Percentiles rank a stretch among this genome's conserved stretches.
These are phyloP conservation scores for Colletotrichum ledebouriae DNA, from an alignment of 2,329 filamentous ascomycete genomes.

Conservation along the genomic window DNA sequence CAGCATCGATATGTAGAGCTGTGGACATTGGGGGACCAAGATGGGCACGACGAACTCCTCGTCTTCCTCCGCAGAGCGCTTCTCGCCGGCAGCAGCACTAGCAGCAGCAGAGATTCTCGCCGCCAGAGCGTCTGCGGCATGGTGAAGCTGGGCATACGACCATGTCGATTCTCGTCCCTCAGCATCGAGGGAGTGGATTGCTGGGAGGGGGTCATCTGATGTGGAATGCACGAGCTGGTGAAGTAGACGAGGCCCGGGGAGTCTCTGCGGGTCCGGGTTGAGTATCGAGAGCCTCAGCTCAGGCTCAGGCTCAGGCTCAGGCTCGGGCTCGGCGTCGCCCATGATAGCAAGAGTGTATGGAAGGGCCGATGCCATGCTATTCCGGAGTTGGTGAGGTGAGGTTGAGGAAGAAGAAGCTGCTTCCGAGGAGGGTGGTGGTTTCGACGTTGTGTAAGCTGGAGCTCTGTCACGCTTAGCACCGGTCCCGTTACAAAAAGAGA, in stretches of 20 bases:
- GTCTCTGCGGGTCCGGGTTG: slow-evolving; percentile 57
- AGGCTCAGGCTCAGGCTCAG: slow-evolving; percentile 13
- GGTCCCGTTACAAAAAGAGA: slow-evolving; percentile 19
- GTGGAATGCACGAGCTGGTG: slow-evolving; percentile 70
- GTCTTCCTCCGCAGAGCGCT: not conserved
- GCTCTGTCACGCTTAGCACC: slow-evolving; percentile 4
- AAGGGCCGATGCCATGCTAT: slow-evolving; percentile 17
- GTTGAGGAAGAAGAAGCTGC: not conserved
- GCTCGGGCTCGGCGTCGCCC: slow-evolving; percentile 12
- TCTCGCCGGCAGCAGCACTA: not conserved
- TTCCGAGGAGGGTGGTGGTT: not conserved
- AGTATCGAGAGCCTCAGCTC: slow-evolving; percentile 56
- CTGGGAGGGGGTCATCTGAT: slow-evolving; percentile 54
- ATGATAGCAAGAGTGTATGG: slow-evolving; percentile 24
- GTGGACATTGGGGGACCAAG: slow-evolving; percentile 80
- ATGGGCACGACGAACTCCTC: slow-evolving; percentile 73
- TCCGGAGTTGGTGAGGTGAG: slow-evolving; percentile 2
- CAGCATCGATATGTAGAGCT: slow-evolving; percentile 82
- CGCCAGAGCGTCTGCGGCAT: slow-evolving; percentile 68
- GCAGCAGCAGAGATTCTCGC: slow-evolving; percentile 56
- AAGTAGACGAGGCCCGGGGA: slow-evolving; percentile 61
- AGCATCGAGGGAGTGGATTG: slow-evolving; percentile 70
- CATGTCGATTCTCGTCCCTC: slow-evolving; percentile 61
- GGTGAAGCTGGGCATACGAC: slow-evolving; percentile 75
- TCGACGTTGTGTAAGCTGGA: slow-evolving; percentile 4